Conservation (phyloP, 2,329 filamentous ascomycete species). For the Metarhizium sp. region DNA sequence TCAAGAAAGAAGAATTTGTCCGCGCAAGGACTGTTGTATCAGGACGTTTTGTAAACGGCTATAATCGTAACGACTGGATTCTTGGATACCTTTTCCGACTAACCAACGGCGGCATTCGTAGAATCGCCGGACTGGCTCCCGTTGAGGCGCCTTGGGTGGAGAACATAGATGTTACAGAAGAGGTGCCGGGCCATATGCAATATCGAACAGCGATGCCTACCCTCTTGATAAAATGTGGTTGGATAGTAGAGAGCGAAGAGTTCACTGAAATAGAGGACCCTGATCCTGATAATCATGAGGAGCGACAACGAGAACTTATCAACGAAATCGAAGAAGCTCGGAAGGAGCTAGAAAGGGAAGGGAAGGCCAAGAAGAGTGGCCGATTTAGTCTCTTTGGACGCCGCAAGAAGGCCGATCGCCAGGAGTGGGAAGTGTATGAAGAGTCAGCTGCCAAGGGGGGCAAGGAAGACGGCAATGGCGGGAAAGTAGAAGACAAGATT, state of each 20-base stretch:
- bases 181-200: conserved; percentile 90
- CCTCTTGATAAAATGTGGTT: conserved; percentile 78
- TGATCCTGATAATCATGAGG: conserved; percentile 84
- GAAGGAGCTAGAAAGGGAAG: conserved; percentile 73
- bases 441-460: conserved; percentile 41
- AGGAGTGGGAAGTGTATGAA: conserved; percentile 92
- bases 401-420: conserved; percentile 72
- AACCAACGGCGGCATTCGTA: conserved; percentile 84
- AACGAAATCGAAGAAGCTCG: conserved; percentile 94
- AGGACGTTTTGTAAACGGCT: conserved; percentile 92
- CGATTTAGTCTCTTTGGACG: conserved; percentile 67
- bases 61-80: conserved; percentile 95
- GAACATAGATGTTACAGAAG: conserved; percentile 78
- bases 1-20: conserved; percentile 82
- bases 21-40: conserved; percentile 74
- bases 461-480: conserved; percentile 15
- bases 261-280: conserved; percentile 96
- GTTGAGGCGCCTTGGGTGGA: conserved; percentile 77
- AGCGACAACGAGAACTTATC: conserved; percentile 85
- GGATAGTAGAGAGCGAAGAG: conserved; percentile 85
- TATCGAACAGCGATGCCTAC: conserved; percentile 89
- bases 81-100: conserved; percentile 91
- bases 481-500: conserved; percentile 30
- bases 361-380: conserved; percentile 50
- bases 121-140: conserved; percentile 72